A percentile compares a stretch with the other conserved stretches of the same genome.
These are phyloP conservation scores for Ustilago bromivora DNA, from an alignment of 1,284 basidiomycete genomes.

Conservation along the genomic window DNA sequence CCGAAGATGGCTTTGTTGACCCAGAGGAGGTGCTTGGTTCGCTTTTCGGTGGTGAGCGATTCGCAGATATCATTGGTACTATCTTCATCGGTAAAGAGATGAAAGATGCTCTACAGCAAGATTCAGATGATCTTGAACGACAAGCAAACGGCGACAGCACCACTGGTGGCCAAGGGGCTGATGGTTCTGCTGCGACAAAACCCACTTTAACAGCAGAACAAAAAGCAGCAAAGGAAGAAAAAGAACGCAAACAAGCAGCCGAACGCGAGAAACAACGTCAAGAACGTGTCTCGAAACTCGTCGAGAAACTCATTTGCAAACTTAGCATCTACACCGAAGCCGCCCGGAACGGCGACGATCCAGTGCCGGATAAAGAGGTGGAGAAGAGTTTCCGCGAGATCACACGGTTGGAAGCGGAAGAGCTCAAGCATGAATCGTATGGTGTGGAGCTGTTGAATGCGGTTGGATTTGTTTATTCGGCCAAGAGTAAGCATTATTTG, in stretches of 20 bases:
- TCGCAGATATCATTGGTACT: constrained; percentile 83
- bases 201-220: constrained; percentile 82
- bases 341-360: constrained; percentile 78
- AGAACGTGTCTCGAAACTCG: constrained; percentile 84
- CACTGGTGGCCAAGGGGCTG: background rate
- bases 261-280: constrained; percentile 86
- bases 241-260: constrained; percentile 73
- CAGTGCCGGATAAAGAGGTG: constrained; percentile 74
- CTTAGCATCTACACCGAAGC: constrained; percentile 92
- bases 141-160: constrained; percentile 50
- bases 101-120: constrained; percentile 96
- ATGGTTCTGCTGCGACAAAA: constrained; percentile 39
- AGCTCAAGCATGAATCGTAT: constrained; percentile 81
- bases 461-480: constrained; percentile 87
- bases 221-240: constrained; percentile 82
- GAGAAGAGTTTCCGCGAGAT: constrained; percentile 64
- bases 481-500: constrained; percentile 67
- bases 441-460: constrained; percentile 91
- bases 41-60: constrained; percentile 78
- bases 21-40: constrained; percentile 85
- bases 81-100: constrained; percentile 91
- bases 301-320: constrained; percentile 86
- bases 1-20: constrained; percentile 73
- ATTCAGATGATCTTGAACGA: constrained; percentile 75
- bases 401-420: constrained; percentile 67